Percentiles rank a stretch among this genome's conserved stretches.
Conservation (phyloP, 2,329 filamentous ascomycete genomes). For the Aspergillus flavus region DNA sequence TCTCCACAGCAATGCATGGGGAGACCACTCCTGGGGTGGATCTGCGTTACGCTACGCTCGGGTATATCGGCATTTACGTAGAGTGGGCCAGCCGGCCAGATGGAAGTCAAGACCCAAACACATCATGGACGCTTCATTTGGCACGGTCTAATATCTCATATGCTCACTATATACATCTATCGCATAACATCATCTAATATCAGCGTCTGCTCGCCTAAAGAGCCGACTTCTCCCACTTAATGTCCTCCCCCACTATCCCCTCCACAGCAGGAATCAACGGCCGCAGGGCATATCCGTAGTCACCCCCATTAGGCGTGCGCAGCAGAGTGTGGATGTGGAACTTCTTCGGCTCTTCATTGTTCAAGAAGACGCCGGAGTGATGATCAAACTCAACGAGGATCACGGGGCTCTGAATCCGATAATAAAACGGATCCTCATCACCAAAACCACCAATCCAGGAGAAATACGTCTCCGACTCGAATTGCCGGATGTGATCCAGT, state of each 20-base stretch:
- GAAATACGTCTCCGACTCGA: slow-evolving; percentile 74
- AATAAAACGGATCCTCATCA: slow-evolving; percentile 74
- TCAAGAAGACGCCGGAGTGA: slow-evolving; percentile 76
- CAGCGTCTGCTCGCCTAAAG: background rate
- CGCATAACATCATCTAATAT: background rate
- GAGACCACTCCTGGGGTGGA: background rate
- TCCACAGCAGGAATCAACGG: slow-evolving; percentile 37
- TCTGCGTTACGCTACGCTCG: background rate
- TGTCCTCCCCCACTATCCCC: slow-evolving; percentile 41
- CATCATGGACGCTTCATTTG: background rate
- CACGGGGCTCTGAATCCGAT: slow-evolving; percentile 74
- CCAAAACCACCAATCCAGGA: slow-evolving; percentile 73
- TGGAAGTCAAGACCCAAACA: background rate
- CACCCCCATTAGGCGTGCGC: slow-evolving; percentile 72
- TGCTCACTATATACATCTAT: slow-evolving; percentile 1
- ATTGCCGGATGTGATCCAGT: slow-evolving; percentile 56
- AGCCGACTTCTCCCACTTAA: slow-evolving; percentile 30
- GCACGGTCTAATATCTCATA: background rate
- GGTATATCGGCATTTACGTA: background rate
- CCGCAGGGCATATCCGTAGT: slow-evolving; percentile 67
- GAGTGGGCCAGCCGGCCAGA: background rate
- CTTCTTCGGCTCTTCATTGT: slow-evolving; percentile 71
- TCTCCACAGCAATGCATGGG: background rate
- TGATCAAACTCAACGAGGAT: slow-evolving; percentile 77
- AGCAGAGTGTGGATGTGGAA: slow-evolving; percentile 79